Percentiles rank a stretch among this genome's conserved stretches.
These are phyloP conservation scores for Arabidopsis hybrid DNA, from an alignment of 441 rosid genomes.

Conservation along the genomic window DNA sequence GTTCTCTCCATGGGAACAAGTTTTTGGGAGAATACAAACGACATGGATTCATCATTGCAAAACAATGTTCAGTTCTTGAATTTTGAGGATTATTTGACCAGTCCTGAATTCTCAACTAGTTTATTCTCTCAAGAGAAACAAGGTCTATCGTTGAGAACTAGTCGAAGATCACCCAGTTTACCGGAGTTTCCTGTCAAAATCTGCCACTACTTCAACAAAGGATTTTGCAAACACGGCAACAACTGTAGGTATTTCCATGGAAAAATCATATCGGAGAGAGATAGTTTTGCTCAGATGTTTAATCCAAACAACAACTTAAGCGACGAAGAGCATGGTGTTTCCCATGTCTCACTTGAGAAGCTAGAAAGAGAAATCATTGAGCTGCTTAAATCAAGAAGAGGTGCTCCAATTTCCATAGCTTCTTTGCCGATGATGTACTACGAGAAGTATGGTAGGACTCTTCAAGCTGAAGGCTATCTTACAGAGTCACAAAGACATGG, in stretches of 20 bases:
- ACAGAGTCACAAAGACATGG: conserved; percentile 98
- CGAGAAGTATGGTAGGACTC: conserved; percentile 78
- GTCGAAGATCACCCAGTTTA: conserved; percentile 70
- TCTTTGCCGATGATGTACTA: conserved; percentile 86
- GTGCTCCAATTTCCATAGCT: conserved; percentile 88
- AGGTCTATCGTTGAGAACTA: conserved; percentile 54
- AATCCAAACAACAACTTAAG: conserved; percentile 46
- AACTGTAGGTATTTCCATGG: conserved; percentile 85
- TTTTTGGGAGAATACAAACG: conserved; percentile 37
- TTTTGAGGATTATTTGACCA: conserved; percentile 46
- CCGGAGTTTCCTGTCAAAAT: conserved; percentile 79
- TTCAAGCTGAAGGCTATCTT: conserved; percentile 96
- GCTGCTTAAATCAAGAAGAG: conserved; percentile 78
- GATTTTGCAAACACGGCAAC: conserved; percentile 84
- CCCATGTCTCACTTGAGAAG: conserved; percentile 71
- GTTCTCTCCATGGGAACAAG: conserved; percentile 46
- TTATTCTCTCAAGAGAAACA: conserved; percentile 55
- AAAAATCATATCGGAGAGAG: conserved; percentile 51
- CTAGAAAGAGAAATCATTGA: conserved; percentile 79
- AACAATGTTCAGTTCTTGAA: conserved; percentile 58
- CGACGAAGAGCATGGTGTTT: conserved; percentile 64
- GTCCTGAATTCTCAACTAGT: conserved; percentile 55
- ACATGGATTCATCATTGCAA: conserved; percentile 36
- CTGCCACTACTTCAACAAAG: conserved; percentile 84
- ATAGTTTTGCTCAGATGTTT: conserved; percentile 58